phyloP scores from a whole-genome alignment of 345 rosid genomes.

The Bruguiera gymnorhiza region DNA sequence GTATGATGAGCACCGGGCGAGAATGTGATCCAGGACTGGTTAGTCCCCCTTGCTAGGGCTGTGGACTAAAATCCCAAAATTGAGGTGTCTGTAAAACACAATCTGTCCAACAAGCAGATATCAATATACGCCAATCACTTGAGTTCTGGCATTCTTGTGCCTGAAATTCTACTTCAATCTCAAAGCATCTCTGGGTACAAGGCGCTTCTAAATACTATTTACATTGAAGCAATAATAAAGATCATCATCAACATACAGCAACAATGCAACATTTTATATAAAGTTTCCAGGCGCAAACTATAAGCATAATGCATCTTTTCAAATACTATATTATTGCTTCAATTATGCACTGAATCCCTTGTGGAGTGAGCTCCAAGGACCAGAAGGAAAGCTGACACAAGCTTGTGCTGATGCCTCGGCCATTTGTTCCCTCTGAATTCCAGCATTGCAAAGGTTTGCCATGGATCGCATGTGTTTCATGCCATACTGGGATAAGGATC shows the following conservation, averaged over 20 bases:
- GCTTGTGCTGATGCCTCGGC: constrained; percentile 88
- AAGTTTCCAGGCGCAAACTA: too few relatives aligned
- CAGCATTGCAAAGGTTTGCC: constrained; percentile 88
- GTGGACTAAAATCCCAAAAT: too few relatives aligned
- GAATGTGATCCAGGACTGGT: too few relatives aligned
- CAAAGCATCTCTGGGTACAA: background rate
- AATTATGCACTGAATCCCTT: constrained; percentile 78
- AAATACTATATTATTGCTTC: constrained; percentile 5
- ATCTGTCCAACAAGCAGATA: too few relatives aligned
- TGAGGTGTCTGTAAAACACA: too few relatives aligned
- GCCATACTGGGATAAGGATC: constrained; percentile 86
- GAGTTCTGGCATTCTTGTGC: background rate
- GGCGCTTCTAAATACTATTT: constrained; percentile 12
- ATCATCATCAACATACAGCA: background rate
- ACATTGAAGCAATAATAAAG: constrained; percentile 24
- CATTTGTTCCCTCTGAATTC: constrained; percentile 62
- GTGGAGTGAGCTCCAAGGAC: constrained; percentile 81
- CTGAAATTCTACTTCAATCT: background rate
- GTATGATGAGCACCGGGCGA: too few relatives aligned
- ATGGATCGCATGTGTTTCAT: constrained; percentile 95
- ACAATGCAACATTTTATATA: background rate
- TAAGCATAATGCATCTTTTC: background rate
- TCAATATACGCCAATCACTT: too few relatives aligned
- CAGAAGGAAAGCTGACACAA: constrained; percentile 58
- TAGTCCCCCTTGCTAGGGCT: too few relatives aligned